phyloP scores from a whole-genome alignment of 139 green algal species.

The Ettlia oleoabundans region DNA sequence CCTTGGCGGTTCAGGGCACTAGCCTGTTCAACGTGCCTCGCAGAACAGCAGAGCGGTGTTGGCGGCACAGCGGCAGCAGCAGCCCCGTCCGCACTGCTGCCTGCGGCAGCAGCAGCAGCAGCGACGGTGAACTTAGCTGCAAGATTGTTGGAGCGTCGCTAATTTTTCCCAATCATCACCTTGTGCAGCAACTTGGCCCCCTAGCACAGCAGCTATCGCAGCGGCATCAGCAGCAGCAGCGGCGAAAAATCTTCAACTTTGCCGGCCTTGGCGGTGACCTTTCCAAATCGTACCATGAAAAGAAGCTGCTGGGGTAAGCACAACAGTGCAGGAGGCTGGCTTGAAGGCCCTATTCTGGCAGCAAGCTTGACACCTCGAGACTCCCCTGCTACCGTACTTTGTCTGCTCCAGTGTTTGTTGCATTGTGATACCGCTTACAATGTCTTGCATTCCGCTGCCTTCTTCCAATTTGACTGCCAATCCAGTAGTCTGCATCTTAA shows the following conservation, averaged over 20 bases:
- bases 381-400: too few species aligned
- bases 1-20: neutral
- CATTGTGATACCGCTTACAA: too few species aligned
- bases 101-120: neutral
- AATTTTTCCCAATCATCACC: neutral
- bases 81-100: neutral
- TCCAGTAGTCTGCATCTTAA: too few species aligned
- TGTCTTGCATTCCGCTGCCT: too few species aligned
- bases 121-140: neutral
- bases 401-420: too few species aligned
- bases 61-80: too few species aligned
- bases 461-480: neutral
- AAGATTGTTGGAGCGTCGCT: too few species aligned
- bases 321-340: neutral
- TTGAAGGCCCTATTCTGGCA: too few species aligned
- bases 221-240: conserved; percentile 12
- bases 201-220: neutral
- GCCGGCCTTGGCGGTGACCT: conserved; percentile 29
- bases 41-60: neutral
- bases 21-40: neutral
- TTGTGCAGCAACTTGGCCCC: neutral
- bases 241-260: conserved; percentile 26
- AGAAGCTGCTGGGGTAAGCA: conserved; percentile 53
- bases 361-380: too few species aligned
- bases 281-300: conserved; percentile 48